Percentiles rank a stretch among this genome's conserved stretches.
Evolutionary conservation across 148 eudicot species (phyloP).

Genomic region (Rheum nobile): DNA sequence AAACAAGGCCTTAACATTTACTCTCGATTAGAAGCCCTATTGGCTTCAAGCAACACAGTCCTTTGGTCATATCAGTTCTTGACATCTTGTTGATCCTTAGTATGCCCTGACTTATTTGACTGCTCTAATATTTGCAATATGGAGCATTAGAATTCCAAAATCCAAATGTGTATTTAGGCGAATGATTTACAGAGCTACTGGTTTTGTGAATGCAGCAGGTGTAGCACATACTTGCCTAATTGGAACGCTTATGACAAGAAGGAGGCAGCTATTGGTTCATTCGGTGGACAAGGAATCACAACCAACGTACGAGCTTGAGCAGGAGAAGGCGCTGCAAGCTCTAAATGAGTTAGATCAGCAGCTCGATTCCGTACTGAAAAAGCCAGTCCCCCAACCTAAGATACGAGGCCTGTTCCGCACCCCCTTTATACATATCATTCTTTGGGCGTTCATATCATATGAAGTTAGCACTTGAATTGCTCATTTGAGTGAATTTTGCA

Average conservation of each 20-base stretch:
- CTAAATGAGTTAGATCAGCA: neutral
- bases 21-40: too few relatives aligned
- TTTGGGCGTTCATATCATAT: too few relatives aligned
- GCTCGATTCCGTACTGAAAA: neutral
- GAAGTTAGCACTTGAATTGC: neutral
- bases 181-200: neutral
- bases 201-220: neutral
- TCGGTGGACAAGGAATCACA: neutral
- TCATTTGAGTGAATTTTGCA: constrained; percentile 15
- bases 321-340: neutral
- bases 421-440: too few relatives aligned
- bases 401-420: neutral
- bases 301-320: neutral
- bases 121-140: neutral
- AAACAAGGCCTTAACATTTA: too few relatives aligned
- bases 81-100: too few relatives aligned
- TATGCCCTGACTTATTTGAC: neutral
- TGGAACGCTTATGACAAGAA: neutral
- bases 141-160: neutral
- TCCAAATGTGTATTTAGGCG: neutral
- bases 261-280: neutral
- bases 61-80: too few relatives aligned
- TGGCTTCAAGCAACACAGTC: too few relatives aligned
- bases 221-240: neutral
- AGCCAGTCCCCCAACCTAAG: neutral